Evolutionary conservation across 2,329 filamentous ascomycete genomes (phyloP).

Genomic region (Lachnellula cervina): DNA sequence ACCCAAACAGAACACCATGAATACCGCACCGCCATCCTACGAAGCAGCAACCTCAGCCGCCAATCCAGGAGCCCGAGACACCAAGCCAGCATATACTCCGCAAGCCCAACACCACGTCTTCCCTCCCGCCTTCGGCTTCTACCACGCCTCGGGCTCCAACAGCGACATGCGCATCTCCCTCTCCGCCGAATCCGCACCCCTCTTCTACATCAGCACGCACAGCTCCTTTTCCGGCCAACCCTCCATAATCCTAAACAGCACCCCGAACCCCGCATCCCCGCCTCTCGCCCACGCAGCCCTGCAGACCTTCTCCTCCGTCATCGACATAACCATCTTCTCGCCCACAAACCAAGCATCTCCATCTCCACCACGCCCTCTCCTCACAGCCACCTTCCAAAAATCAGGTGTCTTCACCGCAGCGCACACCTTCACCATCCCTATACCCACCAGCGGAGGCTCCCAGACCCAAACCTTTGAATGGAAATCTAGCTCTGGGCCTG

Average conservation of each 20-base stretch:
- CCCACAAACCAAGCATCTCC: neutral
- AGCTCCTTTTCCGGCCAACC: constrained; percentile 8
- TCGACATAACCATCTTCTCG: constrained; percentile 11
- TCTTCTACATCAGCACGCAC: constrained; percentile 19
- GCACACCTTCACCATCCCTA: neutral
- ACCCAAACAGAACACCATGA: too few relatives aligned
- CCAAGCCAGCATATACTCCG: neutral
- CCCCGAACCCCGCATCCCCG: neutral
- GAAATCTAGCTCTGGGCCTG: constrained; percentile 13
- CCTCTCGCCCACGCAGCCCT: constrained; percentile 19
- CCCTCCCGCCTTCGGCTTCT: constrained; percentile 16
- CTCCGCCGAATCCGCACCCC: constrained; percentile 8
- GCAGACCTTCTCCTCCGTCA: constrained; percentile 13
- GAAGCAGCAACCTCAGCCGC: neutral
- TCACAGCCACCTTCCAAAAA: constrained; percentile 3
- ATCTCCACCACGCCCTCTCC: neutral
- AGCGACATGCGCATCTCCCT: constrained; percentile 14
- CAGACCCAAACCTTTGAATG: constrained; percentile 15
- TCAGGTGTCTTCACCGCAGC: neutral
- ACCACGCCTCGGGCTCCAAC: constrained; percentile 7
- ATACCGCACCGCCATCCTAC: constrained; percentile 1
- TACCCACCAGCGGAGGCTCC: neutral
- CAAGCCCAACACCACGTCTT: neutral
- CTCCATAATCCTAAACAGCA: constrained; percentile 13
- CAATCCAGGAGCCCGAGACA: neutral